phyloP scores from a whole-genome alignment of 2,329 filamentous ascomycete species.

The Aspergillus eucalypticola region DNA sequence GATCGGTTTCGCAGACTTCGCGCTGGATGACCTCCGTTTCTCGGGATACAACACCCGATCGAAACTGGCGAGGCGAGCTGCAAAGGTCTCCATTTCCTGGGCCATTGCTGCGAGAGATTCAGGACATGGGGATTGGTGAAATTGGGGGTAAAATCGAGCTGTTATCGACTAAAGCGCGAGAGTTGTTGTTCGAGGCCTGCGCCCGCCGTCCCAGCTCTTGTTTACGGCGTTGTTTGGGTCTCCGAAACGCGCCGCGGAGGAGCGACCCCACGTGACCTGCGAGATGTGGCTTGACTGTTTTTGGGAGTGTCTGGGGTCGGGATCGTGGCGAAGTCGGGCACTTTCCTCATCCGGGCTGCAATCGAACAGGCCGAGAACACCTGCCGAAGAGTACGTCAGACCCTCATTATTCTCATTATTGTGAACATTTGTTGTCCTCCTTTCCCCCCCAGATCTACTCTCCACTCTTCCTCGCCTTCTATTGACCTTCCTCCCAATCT shows the following conservation, averaged over 20 bases:
- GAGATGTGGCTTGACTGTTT: neutral
- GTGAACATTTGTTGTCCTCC: conserved; percentile 1
- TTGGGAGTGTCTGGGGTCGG: neutral
- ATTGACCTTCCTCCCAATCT: conserved; percentile 1
- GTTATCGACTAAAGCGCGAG: neutral
- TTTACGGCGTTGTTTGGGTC: conserved; percentile 28
- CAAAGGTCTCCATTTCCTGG: conserved; percentile 61
- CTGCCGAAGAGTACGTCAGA: conserved; percentile 25
- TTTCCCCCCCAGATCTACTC: neutral
- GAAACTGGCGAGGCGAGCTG: conserved; percentile 81
- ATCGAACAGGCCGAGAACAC: conserved; percentile 20
- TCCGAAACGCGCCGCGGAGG: conserved; percentile 23
- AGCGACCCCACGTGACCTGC: conserved; percentile 18
- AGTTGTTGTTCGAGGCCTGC: conserved; percentile 1
- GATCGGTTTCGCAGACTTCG: conserved; percentile 57
- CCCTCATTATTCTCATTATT: conserved; percentile 1
- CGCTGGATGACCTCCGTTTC: conserved; percentile 70
- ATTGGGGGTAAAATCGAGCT: neutral
- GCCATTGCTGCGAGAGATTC: conserved; percentile 22
- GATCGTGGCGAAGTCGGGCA: conserved; percentile 2
- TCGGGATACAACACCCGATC: conserved; percentile 60
- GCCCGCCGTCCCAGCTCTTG: conserved; percentile 8
- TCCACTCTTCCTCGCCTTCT: neutral
- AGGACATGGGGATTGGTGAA: conserved; percentile 14
- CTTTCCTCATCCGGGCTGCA: conserved; percentile 6